These are phyloP conservation scores for Anaeramoeba flamelloides DNA, from an alignment of 78 protist species.

Conservation along the genomic window DNA sequence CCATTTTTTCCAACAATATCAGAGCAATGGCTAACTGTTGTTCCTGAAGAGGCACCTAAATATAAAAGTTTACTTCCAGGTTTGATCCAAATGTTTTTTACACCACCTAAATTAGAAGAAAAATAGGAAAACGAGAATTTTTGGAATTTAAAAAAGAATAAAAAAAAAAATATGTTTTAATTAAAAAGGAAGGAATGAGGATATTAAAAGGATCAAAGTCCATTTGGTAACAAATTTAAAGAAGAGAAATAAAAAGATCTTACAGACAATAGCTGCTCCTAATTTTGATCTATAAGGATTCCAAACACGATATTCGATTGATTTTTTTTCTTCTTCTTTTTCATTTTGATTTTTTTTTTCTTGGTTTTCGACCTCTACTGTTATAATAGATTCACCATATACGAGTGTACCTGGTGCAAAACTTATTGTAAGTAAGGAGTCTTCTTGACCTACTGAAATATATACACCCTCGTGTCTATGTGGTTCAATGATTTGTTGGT, in stretches of 20 bases:
- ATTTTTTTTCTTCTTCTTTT: too few species aligned
- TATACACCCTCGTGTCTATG: conserved; percentile 88
- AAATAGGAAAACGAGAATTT: too few species aligned
- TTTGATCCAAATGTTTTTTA: conserved; percentile 64
- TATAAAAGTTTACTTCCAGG: conserved; percentile 97
- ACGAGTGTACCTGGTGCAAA: conserved; percentile 88
- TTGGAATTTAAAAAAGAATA: too few species aligned
- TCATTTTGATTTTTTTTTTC: too few species aligned
- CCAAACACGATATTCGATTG: conserved; percentile 99
- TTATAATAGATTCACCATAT: conserved; percentile 94
- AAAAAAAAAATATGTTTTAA: too few species aligned
- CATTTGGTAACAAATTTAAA: too few species aligned
- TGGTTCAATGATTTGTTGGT: too few species aligned
- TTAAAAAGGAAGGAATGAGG: too few species aligned
- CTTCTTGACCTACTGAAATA: conserved; percentile 84
- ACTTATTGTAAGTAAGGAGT: conserved; percentile 69
- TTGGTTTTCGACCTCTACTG: conserved; percentile 52
- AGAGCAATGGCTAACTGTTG: conserved; percentile 95
- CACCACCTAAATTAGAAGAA: conserved; percentile 92
- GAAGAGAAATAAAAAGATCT: too few species aligned
- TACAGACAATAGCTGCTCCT: conserved; percentile 93
- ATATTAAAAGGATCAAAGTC: too few species aligned
- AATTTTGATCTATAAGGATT: conserved; percentile 99
- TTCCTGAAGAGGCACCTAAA: conserved; percentile 99
- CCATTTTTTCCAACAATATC: conserved; percentile 96